Percentiles rank a stretch among this genome's conserved stretches.
phyloP scores from a whole-genome alignment of 208 protist genomes.

The Trypanosoma grayi region DNA sequence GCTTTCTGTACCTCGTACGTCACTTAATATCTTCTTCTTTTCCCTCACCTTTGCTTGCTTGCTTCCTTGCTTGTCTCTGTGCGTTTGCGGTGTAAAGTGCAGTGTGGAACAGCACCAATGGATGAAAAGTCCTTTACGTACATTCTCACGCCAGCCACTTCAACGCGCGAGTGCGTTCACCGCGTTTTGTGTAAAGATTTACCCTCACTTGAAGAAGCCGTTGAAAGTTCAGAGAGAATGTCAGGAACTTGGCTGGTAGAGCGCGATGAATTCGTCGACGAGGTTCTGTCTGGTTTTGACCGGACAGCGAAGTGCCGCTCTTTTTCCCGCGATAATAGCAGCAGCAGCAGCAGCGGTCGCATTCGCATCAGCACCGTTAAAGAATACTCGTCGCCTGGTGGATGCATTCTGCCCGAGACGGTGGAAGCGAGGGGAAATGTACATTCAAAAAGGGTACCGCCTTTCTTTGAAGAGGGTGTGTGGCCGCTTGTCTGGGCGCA shows the following conservation, averaged over 20 bases:
- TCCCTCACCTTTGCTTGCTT: constrained; percentile 3
- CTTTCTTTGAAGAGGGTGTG: constrained; percentile 1
- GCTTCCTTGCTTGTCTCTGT: constrained; percentile 2
- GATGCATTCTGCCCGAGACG: not conserved
- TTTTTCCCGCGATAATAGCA: too few relatives aligned
- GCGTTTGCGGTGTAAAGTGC: not conserved
- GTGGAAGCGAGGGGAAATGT: not conserved
- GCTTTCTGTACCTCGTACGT: not conserved
- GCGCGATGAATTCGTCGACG: constrained; percentile 10
- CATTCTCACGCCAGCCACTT: constrained; percentile 14
- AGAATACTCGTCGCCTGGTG: not conserved
- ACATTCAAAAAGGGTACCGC: not conserved
- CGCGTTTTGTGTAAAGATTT: constrained; percentile 2
- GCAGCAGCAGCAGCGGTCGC: too few relatives aligned
- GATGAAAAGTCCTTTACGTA: constrained; percentile 20
- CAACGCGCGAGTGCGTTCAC: constrained; percentile 5
- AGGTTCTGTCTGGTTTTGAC: constrained; percentile 12
- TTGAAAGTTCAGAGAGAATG: constrained; percentile 8
- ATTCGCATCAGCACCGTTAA: not conserved
- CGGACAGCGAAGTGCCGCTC: too few relatives aligned
- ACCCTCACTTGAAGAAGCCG: constrained; percentile 15
- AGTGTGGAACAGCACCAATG: not conserved
- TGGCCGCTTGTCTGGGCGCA: constrained; percentile 27
- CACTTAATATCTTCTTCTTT: not conserved
- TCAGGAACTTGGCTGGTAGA: constrained; percentile 14